A percentile compares a stretch with the other conserved stretches of the same genome.
Evolutionary conservation across 805 yeast species (phyloP).

Genomic region (Zygosaccharomyces siamensis): DNA sequence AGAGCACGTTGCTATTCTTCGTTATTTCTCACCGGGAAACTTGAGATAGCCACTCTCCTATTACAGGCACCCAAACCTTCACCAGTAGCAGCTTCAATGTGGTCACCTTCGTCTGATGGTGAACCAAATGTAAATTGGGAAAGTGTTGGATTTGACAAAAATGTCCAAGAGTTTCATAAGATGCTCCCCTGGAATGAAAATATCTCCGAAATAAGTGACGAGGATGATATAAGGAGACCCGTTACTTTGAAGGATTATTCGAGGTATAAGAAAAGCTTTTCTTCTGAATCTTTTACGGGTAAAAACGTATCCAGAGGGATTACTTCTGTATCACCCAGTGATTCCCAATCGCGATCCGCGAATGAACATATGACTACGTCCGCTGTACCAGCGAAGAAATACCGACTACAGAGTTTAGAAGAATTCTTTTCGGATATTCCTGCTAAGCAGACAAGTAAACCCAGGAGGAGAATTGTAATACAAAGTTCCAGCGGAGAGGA

Average conservation of each 20-base stretch:
- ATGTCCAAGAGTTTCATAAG: slow-evolving; percentile 9
- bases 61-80: slow-evolving; percentile 74
- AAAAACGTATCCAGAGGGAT: slow-evolving; percentile 2
- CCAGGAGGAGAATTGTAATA: slow-evolving; percentile 18
- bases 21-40: slow-evolving; percentile 47
- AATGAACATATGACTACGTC: slow-evolving; percentile 10
- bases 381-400: slow-evolving; percentile 36
- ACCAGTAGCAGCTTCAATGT: slow-evolving; percentile 35
- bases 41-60: slow-evolving; percentile 61
- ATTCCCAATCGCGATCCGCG: neutral
- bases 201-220: slow-evolving; percentile 12
- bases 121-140: slow-evolving; percentile 1
- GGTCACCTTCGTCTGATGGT: neutral
- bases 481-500: slow-evolving; percentile 27
- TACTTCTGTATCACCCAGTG: slow-evolving; percentile 11
- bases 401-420: slow-evolving; percentile 72
- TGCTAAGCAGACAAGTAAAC: slow-evolving; percentile 13
- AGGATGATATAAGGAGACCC: slow-evolving; percentile 36
- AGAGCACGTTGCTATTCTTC: slow-evolving; percentile 70
- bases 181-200: slow-evolving; percentile 22
- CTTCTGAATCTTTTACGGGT: slow-evolving; percentile 24
- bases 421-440: slow-evolving; percentile 67
- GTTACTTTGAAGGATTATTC: slow-evolving; percentile 40
- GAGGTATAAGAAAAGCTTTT: slow-evolving; percentile 33
- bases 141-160: slow-evolving; percentile 9